Conservation (phyloP, 352 stramenopile genomes). For the Lagenidium sp. region DNA sequence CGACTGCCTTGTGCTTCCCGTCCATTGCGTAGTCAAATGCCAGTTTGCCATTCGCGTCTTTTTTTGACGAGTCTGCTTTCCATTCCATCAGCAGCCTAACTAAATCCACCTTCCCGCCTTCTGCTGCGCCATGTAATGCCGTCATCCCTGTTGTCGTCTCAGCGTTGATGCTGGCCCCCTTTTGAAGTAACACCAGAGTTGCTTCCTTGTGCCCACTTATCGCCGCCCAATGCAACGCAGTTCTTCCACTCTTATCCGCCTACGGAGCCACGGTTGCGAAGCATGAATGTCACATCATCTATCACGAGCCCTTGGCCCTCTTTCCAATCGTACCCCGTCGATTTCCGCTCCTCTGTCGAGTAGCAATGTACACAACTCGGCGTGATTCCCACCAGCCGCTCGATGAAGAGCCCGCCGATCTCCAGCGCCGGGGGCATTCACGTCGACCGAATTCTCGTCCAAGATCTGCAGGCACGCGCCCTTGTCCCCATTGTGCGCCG, state of each 20-base stretch:
- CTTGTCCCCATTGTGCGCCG: slow-evolving; percentile 87
- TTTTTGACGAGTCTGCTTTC: slow-evolving; percentile 82
- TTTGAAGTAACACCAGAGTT: slow-evolving; percentile 76
- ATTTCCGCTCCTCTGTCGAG: slow-evolving; percentile 84
- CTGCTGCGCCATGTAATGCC: slow-evolving; percentile 80
- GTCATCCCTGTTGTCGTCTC: slow-evolving; percentile 88
- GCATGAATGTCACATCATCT: no score
- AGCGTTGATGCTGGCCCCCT: slow-evolving; percentile 84
- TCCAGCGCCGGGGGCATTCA: slow-evolving; percentile 80
- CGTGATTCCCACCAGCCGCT: slow-evolving; percentile 81
- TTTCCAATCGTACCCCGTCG: slow-evolving; percentile 50
- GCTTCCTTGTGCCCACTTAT: slow-evolving; percentile 91
- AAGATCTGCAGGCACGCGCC: slow-evolving; percentile 79
- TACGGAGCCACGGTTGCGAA: no score
- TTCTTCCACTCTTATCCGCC: slow-evolving; percentile 90
- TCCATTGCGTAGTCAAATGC: slow-evolving; percentile 90
- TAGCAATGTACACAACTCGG: slow-evolving; percentile 82
- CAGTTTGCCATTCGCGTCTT: slow-evolving; percentile 87
- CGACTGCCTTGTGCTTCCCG: slow-evolving; percentile 88
- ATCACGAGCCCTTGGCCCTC: no score
- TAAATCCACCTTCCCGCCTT: slow-evolving; percentile 88
- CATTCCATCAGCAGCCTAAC: slow-evolving; percentile 89
- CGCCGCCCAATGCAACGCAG: slow-evolving; percentile 87
- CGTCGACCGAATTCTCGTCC: slow-evolving; percentile 83
- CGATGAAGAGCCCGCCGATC: slow-evolving; percentile 85